Base-by-base conservation (phyloP, 2,329 filamentous ascomycete genomes). In the Colletotrichum liaoningense region DNA sequence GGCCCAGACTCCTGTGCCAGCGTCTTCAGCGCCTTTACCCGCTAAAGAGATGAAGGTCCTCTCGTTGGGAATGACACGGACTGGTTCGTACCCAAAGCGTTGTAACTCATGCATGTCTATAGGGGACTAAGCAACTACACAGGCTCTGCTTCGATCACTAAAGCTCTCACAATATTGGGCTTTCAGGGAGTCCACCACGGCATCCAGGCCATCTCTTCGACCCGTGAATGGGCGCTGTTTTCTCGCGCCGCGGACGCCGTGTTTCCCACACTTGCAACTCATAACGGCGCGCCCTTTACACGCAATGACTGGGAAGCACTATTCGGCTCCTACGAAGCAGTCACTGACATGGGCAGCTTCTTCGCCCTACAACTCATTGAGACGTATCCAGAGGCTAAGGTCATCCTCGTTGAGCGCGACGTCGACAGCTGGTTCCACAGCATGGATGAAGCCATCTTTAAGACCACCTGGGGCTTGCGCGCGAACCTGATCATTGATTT, bases 351-450 rank as follows among this genome's bases (percentile, higher is more conserved):
- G 14, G 80, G 77, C 0, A 74, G 76, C 0, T 7, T 78, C 1
- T 83, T 79, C 66, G 78, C 75, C 4, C 72, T 76, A 0, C 75
- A 78, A 30, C 71, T 83, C 2, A 79, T 82, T 54, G 55, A 76
- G 11, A 63, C 70, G 0, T 83, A 82, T n/a, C 80, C 81, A 0
- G 77, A 82, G 0, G 81, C 81, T 1, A 82, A 81, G 63, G 80
- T 83, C 12, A 73, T 83, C 0, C 71, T 82, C 0, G 77, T 79
- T 1, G 70, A 78, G 5, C 77, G 81, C 1, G 77, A 81, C 24
- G 80, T 76, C 24, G 80, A 82, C 0, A 73, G 64, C 5, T 83
- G 81, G 81, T 79, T 74, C 57, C 72, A 75, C 7, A 82, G 81
- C 65, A 67, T 82, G 1, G 73, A 80, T 1, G 79, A 84, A 74